Conservation (phyloP, 2,329 filamentous ascomycete genomes). For the Ophiosphaerella herpotricha region DNA sequence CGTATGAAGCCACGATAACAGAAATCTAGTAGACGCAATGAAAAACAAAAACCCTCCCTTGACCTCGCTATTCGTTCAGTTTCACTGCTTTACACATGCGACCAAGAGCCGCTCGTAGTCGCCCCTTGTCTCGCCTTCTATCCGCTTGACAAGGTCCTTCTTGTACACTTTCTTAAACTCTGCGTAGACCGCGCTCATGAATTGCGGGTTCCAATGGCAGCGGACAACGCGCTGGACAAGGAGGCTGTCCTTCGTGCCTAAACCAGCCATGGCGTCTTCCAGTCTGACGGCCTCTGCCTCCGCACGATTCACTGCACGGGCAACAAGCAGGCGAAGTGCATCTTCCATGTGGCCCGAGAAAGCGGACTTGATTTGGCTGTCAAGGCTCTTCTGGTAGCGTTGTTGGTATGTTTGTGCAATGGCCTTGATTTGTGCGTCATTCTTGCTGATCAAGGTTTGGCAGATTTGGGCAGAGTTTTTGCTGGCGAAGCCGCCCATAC, state of each 20-base stretch:
- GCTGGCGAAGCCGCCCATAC: constrained; percentile 65
- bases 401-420: constrained; percentile 76
- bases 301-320: constrained; percentile 75
- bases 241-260: constrained; percentile 83
- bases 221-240: constrained; percentile 79
- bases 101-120: constrained; percentile 80
- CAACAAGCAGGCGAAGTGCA: constrained; percentile 79
- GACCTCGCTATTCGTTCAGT: too few relatives aligned
- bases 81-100: constrained; percentile 58
- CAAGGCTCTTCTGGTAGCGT: constrained; percentile 71
- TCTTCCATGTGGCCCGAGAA: constrained; percentile 94
- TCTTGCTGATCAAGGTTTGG: constrained; percentile 74
- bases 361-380: constrained; percentile 75
- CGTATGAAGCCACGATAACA: background rate
- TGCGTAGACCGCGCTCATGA: constrained; percentile 76
- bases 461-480: constrained; percentile 79
- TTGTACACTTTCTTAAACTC: constrained; percentile 76
- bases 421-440: constrained; percentile 81
- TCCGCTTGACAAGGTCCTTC: constrained; percentile 68
- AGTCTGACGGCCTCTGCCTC: constrained; percentile 81
- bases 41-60: background rate
- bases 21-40: background rate
- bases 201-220: constrained; percentile 78
- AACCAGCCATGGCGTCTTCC: constrained; percentile 85
- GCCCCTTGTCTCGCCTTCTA: constrained; percentile 82